phyloP scores from a whole-genome alignment of 2,329 filamentous ascomycete genomes.

The Fusarium piperis region DNA sequence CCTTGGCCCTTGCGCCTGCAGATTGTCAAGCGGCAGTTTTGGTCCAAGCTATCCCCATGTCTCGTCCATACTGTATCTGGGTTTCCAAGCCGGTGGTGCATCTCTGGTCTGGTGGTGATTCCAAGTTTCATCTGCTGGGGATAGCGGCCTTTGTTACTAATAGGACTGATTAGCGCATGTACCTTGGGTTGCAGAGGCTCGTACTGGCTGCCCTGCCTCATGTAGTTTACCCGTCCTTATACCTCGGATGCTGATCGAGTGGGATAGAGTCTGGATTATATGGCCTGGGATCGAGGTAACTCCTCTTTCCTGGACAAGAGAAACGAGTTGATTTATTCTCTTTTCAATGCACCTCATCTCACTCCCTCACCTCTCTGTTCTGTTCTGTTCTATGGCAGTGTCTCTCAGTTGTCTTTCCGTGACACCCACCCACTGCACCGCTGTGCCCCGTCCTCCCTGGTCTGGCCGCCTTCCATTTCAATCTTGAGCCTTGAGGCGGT shows the following conservation, averaged over 20 bases:
- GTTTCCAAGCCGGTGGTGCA: not conserved
- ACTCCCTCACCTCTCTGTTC: not conserved
- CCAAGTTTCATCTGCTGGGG: constrained; percentile 1
- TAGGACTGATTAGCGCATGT: not conserved
- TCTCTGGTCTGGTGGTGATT: not conserved
- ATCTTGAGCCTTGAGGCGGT: not conserved
- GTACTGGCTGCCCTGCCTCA: not conserved
- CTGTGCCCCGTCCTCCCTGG: not conserved
- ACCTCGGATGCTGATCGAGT: not conserved
- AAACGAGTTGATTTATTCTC: not conserved
- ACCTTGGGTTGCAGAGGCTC: not conserved
- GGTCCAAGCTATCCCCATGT: constrained; percentile 10
- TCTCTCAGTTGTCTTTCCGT: constrained; percentile 8
- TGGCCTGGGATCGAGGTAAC: not conserved
- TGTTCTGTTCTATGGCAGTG: not conserved
- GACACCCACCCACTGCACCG: constrained; percentile 13
- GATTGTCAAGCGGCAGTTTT: constrained; percentile 13
- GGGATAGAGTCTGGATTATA: not conserved
- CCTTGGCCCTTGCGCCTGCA: constrained; percentile 19
- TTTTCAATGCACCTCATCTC: constrained; percentile 16
- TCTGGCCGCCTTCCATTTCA: not conserved
- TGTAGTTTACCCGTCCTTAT: not conserved
- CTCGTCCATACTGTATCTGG: constrained; percentile 10
- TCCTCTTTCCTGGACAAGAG: not conserved
- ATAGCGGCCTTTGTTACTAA: not conserved